These are phyloP conservation scores for Aureobasidium pullulans DNA, from an alignment of 2,329 filamentous ascomycete genomes.

Conservation along the genomic window DNA sequence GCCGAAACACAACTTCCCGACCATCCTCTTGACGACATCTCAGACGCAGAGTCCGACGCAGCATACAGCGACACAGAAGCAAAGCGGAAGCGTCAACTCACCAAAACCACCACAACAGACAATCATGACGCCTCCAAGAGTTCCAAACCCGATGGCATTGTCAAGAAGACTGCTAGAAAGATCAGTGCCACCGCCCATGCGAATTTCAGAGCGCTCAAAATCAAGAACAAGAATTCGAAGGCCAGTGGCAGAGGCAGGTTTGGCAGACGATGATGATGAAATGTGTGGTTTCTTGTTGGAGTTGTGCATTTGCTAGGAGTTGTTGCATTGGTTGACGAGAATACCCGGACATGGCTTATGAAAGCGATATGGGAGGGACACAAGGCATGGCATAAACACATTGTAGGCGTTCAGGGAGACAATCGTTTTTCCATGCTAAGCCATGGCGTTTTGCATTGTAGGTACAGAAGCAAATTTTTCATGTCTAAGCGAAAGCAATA, in stretches of 20 bases:
- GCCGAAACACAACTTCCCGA: slow-evolving; percentile 12
- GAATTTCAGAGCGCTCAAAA: slow-evolving; percentile 43
- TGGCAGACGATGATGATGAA: slow-evolving; percentile 21
- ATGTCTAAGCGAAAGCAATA: not conserved
- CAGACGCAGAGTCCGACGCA: slow-evolving; percentile 4
- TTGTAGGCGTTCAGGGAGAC: not conserved
- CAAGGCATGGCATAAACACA: not conserved
- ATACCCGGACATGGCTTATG: not conserved
- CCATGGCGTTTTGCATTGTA: not conserved
- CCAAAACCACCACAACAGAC: slow-evolving; percentile 17
- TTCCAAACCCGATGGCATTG: slow-evolving; percentile 13
- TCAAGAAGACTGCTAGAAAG: slow-evolving; percentile 35
- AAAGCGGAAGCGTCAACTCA: not conserved
- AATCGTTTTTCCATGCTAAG: no score
- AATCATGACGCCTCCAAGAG: slow-evolving; percentile 17
- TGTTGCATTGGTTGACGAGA: not conserved
- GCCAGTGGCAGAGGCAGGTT: slow-evolving; percentile 35
- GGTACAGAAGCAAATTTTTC: not conserved
- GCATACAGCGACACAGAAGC: slow-evolving; percentile 13
- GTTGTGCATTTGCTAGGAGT: slow-evolving; percentile 3
- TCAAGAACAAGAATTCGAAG: slow-evolving; percentile 42
- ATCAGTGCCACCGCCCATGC: slow-evolving; percentile 40
- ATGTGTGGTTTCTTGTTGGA: not conserved
- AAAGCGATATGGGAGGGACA: not conserved
- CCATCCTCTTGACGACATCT: not conserved